Evolutionary conservation across 2,329 filamentous ascomycete species (phyloP).

Genomic region (Beauveria medogensis): DNA sequence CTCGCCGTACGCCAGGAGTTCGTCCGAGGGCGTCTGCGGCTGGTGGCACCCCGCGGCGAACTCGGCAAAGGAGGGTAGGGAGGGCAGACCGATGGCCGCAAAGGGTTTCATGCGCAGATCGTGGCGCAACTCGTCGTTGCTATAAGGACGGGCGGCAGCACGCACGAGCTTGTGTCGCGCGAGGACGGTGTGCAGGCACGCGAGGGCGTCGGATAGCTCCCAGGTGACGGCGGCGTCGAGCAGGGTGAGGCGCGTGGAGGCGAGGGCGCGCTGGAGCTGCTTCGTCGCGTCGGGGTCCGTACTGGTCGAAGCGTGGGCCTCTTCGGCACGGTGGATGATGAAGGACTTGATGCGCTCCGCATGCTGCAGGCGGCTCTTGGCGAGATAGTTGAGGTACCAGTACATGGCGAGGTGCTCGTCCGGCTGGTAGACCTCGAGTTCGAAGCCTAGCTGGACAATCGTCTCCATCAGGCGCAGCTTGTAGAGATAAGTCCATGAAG

Average conservation of each 20-base stretch:
- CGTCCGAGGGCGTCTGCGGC: conserved; percentile 27
- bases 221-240: conserved; percentile 57
- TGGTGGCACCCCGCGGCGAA: conserved; percentile 41
- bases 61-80: conserved; percentile 55
- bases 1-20: conserved; percentile 39
- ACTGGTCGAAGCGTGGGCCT: conserved; percentile 14
- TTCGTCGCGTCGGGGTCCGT: conserved; percentile 26
- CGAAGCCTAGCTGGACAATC: conserved; percentile 87
- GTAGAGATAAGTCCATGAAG: conserved; percentile 83
- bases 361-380: conserved; percentile 60
- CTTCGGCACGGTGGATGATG: conserved; percentile 35
- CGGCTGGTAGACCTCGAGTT: conserved; percentile 79
- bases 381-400: conserved; percentile 73
- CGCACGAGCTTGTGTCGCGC: conserved; percentile 48
- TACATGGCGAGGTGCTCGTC: conserved; percentile 88
- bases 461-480: conserved; percentile 84
- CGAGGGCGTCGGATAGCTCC: conserved; percentile 47
- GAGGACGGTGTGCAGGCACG: conserved; percentile 59
- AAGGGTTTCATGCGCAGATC: conserved; percentile 86
- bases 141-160: conserved; percentile 52
- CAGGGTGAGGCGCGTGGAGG: conserved; percentile 51
- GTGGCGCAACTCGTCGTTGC: conserved; percentile 60
- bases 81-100: conserved; percentile 56
- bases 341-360: conserved; percentile 66
- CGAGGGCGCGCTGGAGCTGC: conserved; percentile 40